Base-by-base conservation (phyloP, 2,329 filamentous ascomycete species). In the Kalaharituber pfeilii region DNA sequence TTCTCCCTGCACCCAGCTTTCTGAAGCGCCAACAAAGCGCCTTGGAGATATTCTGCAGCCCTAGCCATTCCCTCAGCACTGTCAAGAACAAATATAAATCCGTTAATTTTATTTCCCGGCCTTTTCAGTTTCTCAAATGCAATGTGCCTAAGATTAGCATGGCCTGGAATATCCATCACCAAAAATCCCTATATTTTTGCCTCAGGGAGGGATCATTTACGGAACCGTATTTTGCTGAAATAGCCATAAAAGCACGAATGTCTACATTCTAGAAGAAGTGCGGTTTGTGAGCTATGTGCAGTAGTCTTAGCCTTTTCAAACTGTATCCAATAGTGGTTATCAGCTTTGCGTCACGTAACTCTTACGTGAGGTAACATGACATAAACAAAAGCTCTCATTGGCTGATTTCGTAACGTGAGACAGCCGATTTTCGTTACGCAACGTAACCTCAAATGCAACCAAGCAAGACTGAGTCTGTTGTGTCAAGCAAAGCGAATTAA, bases 71-170 rank as follows among this genome's bases (percentile, higher is more conserved):
- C 24, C 9, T 50, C 27, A 3, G 84, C 81, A 9, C 88, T 84
- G 68, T 98, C 91, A n/a, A 94, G 78, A 59, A 95, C 71, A 67
- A 89, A 98, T 51, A 96, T 75, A 52, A 96, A 73, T 18, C 83
- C 88, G 39, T 76, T 76, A 49, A 89, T 56, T n/a, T 36, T 36
- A 22, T 22, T 47, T 13, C 13, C 18, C 24, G 57, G 60, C 5
- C 59, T 57, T 26, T 61, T 65, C 25, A 82, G 69, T 52, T 69
- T 71, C 42, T 72, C 68, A 56, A 83, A 72, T 2, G 84, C 80
- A 60, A 79, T 73, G 63, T 79, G 76, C 57, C 91, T 85, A 56
- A 98, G 79, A 71, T 98, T 98, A 63, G 86, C 87, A 71, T 98
- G 91, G 36, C 91, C 91, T 0, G 91, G 91, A 0, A 88, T 96